Conservation (phyloP, 164 flowering plant species). For the Magnolia sinica region DNA sequence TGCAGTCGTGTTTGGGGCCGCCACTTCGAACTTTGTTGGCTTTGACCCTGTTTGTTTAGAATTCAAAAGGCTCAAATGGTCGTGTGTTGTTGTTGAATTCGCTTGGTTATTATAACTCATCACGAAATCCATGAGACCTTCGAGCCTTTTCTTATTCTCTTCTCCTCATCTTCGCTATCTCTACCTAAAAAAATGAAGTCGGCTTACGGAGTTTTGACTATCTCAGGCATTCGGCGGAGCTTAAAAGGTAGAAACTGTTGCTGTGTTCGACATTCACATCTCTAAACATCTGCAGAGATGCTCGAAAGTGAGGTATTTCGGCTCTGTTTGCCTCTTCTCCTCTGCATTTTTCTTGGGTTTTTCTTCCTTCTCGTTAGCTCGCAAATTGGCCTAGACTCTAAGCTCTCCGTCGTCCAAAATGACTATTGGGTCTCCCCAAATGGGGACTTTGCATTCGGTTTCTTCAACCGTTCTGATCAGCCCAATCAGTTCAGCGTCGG, state of each 20-base stretch:
- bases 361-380: constrained; percentile 27
- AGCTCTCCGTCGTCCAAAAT: constrained; percentile 38
- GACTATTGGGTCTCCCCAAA: constrained; percentile 58
- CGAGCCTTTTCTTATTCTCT: not conserved
- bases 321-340: constrained; percentile 14
- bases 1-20: constrained; percentile 7
- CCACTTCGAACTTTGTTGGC: constrained; percentile 11
- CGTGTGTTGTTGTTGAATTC: constrained; percentile 1
- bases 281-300: constrained; percentile 26
- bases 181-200: constrained; percentile 11
- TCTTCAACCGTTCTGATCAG: constrained; percentile 40
- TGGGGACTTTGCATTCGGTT: constrained; percentile 66
- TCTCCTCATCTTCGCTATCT: not conserved
- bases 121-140: constrained; percentile 4
- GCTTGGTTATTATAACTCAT: constrained; percentile 5
- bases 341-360: constrained; percentile 9
- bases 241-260: not conserved
- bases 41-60: constrained; percentile 25
- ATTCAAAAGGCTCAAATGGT: not conserved
- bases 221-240: not conserved
- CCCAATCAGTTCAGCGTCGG: constrained; percentile 47
- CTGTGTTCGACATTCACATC: not conserved
- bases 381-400: constrained; percentile 52
- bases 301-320: constrained; percentile 6
- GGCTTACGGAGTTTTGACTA: not conserved